A percentile compares a stretch with the other conserved stretches of the same genome.
These are phyloP conservation scores for Warburgia ugandensis DNA, from an alignment of 164 flowering plant species.

Conservation along the genomic window DNA sequence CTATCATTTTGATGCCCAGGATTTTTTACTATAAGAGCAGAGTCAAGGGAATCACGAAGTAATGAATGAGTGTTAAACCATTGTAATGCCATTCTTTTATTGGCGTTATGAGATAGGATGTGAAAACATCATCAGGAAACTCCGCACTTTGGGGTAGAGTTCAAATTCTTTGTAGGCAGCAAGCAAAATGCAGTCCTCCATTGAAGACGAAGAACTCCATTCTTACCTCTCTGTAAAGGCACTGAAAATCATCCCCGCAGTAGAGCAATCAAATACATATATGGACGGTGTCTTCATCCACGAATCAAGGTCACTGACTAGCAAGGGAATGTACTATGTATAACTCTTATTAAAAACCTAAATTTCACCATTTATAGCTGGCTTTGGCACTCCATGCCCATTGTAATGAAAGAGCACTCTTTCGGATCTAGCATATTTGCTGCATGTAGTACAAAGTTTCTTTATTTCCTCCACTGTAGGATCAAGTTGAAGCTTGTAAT, in stretches of 20 bases:
- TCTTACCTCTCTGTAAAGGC: conserved; percentile 56
- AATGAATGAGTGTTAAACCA: too few relatives aligned
- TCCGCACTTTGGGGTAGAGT: conserved; percentile 90
- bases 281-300: too few relatives aligned
- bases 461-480: conserved; percentile 86
- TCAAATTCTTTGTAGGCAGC: conserved; percentile 96
- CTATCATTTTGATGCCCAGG: conserved; percentile 99
- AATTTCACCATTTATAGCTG: too few relatives aligned
- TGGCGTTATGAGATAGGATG: too few relatives aligned
- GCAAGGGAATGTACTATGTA: too few relatives aligned
- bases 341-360: too few relatives aligned
- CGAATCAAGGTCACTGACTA: too few relatives aligned
- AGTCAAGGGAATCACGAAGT: too few relatives aligned
- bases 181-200: conserved; percentile 76
- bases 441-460: conserved; percentile 78
- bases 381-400: too few relatives aligned
- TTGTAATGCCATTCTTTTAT: too few relatives aligned
- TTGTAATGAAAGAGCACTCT: conserved; percentile 89
- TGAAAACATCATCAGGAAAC: too few relatives aligned
- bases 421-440: conserved; percentile 78
- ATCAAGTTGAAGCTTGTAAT: conserved; percentile 67
- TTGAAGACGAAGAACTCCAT: conserved; percentile 28
- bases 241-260: conserved; percentile 82
- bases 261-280: too few relatives aligned
- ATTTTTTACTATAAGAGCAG: conserved; percentile 90